Evolutionary conservation across 139 green algal species (phyloP), one percentile per base, ranked within the genome.

Genomic region (Mesostigma viride): DNA sequence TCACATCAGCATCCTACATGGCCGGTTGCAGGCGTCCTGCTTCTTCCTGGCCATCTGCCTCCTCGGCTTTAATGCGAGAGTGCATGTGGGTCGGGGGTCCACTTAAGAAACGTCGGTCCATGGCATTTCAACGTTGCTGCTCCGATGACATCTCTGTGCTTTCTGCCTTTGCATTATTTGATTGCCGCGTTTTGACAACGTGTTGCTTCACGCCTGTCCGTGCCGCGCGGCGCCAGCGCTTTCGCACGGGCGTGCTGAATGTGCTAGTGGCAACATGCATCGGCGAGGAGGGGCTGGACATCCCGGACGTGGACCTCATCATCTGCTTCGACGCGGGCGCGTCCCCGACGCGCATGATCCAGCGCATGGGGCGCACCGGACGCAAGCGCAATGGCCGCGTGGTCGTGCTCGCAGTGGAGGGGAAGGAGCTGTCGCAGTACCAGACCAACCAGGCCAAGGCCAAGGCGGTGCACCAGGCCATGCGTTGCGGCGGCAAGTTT

Each of bases 251-350:
- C 20, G 28, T 24, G 20, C 72, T 71, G 59, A 80, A 70, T 27
- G 61, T 73, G 24, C 35, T 79, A 14, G 87, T 96, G 44, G 89
- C 90, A 8, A 97, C 91, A 0, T 91, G 84, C 74, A 94, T 98
- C 51, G 92, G 85, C 0, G 92, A 98, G 76, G 92, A 98, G 77
- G 92, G 92, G 0, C 79, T 98, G 56, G 92, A 98, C 77, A 96
- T 98, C 34, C 85, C 86, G 30, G 72, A 89, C 77, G 91, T 98
- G 14, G 90, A 95, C 73, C 82, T 97, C 3, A 92, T 96, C 36
- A 71, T 97, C 2, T 95, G 89, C 83, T 96, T 82, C 68, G 92
- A 98, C 67, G 71, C 79, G 30, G 78, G 69, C 46, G 78, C 84
- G 11, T 90, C 82, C 2, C 87, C 86, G 28, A 85, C 81, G 0